Conservation (phyloP, 768 basidiomycete species). For the Gyrodon lividus region DNA sequence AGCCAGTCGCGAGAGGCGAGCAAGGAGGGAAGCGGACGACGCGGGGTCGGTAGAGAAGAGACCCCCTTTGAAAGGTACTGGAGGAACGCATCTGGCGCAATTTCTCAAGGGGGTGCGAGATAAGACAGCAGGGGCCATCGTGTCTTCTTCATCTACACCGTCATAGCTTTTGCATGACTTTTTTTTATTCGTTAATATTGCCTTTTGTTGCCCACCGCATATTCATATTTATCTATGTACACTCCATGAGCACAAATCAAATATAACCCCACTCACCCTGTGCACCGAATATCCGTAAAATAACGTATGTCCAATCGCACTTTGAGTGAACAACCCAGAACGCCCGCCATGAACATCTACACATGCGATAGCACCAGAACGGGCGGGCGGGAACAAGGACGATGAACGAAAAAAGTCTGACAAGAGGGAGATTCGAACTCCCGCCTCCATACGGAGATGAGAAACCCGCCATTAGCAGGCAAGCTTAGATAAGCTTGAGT, state of each 20-base stretch:
- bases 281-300: too few relatives aligned
- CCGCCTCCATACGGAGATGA: conserved; percentile 28
- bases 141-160: conserved; percentile 1
- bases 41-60: conserved; percentile 21
- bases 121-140: conserved; percentile 53
- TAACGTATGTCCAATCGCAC: too few relatives aligned
- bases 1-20: conserved; percentile 34
- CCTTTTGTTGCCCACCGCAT: too few relatives aligned
- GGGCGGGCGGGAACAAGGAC: too few relatives aligned
- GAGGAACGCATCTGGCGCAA: conserved; percentile 73
- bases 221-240: too few relatives aligned
- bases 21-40: conserved; percentile 1
- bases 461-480: conserved; percentile 9
- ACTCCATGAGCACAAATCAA: too few relatives aligned
- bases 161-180: too few relatives aligned
- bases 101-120: conserved; percentile 75
- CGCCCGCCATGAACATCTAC: too few relatives aligned
- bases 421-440: conserved; percentile 37
- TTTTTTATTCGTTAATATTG: too few relatives aligned
- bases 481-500: conserved; percentile 43
- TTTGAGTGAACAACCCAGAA: too few relatives aligned
- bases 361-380: too few relatives aligned
- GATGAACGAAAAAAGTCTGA: conserved; percentile 13
- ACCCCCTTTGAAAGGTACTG: conserved; percentile 61
- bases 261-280: too few relatives aligned